A percentile compares a stretch with the other conserved stretches of the same genome.
Conservation (phyloP, 2,329 filamentous ascomycete genomes). For the Diaporthe longicolla region DNA sequence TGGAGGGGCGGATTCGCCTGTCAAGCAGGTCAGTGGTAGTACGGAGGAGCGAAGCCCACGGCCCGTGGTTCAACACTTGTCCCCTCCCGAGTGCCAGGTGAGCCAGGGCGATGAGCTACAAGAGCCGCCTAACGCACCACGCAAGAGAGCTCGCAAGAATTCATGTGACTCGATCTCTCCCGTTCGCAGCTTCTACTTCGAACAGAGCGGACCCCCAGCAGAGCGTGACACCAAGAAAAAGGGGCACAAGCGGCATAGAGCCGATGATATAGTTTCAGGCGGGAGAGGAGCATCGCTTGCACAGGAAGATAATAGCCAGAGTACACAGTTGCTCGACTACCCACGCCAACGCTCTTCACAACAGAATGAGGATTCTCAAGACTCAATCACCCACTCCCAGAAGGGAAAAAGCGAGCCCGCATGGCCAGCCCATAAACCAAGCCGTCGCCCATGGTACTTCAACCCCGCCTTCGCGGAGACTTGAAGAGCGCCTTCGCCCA, state of each 20-base stretch:
- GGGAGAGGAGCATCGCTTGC: neutral
- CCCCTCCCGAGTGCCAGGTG: neutral
- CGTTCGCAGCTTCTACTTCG: neutral
- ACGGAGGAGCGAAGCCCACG: neutral
- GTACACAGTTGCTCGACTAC: constrained; percentile 37
- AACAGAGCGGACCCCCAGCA: neutral
- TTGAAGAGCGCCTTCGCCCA: neutral
- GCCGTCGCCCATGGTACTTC: neutral
- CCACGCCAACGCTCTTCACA: constrained; percentile 29
- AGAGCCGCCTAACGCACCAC: constrained; percentile 9
- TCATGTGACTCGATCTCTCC: neutral
- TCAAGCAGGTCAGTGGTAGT: neutral
- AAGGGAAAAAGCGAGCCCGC: neutral
- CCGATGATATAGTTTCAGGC: neutral
- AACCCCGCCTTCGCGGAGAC: neutral
- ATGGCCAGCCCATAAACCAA: neutral
- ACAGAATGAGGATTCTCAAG: constrained; percentile 42
- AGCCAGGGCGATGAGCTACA: neutral
- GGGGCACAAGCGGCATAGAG: neutral
- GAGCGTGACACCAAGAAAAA: neutral
- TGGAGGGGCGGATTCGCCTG: neutral
- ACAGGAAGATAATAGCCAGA: constrained; percentile 2
- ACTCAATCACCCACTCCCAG: constrained; percentile 43
- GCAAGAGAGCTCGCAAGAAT: constrained; percentile 4
- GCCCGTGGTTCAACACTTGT: neutral